Base-by-base conservation (phyloP, 2,329 filamentous ascomycete species). In the Falciphora oryzae region DNA sequence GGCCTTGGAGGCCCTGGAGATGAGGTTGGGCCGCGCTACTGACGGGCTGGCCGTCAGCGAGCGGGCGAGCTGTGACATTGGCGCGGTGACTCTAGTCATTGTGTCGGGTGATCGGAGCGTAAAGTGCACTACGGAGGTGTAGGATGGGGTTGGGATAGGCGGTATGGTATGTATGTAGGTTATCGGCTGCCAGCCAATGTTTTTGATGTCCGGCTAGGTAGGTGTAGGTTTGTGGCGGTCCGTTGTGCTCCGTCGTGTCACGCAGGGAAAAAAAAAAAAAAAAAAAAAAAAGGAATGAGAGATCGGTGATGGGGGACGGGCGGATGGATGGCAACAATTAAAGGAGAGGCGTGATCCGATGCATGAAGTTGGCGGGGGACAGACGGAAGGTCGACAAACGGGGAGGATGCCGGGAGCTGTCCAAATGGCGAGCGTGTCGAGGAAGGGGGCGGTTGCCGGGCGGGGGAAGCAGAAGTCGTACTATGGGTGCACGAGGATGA, bases 71-170 rank as follows among this genome's bases (percentile, higher is more conserved):
- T 83, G 83, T 71, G 77, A 73, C 68, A 79, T 74, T 72, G 81
- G 80, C 59, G 79, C 77, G 22, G 81, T 80, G 66, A 84, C 76
- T 71, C 82, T 76, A 61, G 82, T 82, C 78, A 84, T 84, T 65
- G 22, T 53, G 65, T 63, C 6, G 29, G 14, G 14, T 16, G 38
- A 28, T 53, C 44, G 44, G 22, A n/a, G 44, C 22, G 44, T 22
- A 53, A 53, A 53, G 44, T n/a, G 22, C 44, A 53, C 44, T 53
- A 22, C 44, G 59, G n/a, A 61, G 18, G n/a, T 60, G 31, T 38
- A 14, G n/a, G 27, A 22, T n/a, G 59, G 25, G 18, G 59, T 27
- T n/a, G n/a, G 13, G 22, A 27, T 5, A 4, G 5, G 32, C 14
- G n/a, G 27, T 59, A n/a, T 16, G 25, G 13, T 31, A 3, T 28